A percentile compares a stretch with the other conserved stretches of the same genome.
Conservation (phyloP, 2,329 filamentous ascomycete genomes). For the Arthroderma sp. region DNA sequence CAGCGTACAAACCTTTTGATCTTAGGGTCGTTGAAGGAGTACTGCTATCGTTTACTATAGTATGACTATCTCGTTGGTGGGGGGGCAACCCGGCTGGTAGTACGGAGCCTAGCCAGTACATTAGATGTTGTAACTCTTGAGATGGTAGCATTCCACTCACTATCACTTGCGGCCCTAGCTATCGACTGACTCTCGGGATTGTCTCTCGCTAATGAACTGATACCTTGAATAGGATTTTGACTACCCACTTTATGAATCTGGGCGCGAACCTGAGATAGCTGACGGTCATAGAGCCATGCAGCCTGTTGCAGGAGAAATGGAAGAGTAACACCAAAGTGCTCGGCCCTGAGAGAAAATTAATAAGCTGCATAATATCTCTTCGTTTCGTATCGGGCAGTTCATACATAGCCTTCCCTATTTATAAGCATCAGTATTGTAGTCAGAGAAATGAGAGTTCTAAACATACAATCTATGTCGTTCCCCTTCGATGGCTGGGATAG, state of each 20-base stretch:
- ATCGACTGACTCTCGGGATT: constrained; percentile 25
- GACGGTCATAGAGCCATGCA: constrained; percentile 82
- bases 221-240: constrained; percentile 27
- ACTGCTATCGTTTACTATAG: constrained; percentile 17
- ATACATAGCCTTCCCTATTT: constrained; percentile 62
- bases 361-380: not conserved
- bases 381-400: not conserved
- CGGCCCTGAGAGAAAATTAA: constrained; percentile 40
- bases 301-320: constrained; percentile 86
- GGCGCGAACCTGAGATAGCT: constrained; percentile 76
- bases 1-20: constrained; percentile 9
- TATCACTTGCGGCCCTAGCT: constrained; percentile 20
- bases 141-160: constrained; percentile 12
- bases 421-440: constrained; percentile 12
- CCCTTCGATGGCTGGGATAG: constrained; percentile 69
- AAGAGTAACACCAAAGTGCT: constrained; percentile 69
- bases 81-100: constrained; percentile 26
- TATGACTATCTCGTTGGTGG: constrained; percentile 21
- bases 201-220: constrained; percentile 29
- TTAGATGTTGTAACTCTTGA: constrained; percentile 2
- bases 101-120: constrained; percentile 21
- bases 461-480: constrained; percentile 70
- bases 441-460: constrained; percentile 3
- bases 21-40: constrained; percentile 6
- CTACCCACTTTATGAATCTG: constrained; percentile 60